Evolutionary conservation across 2,329 filamentous ascomycete species (phyloP).

Genomic region (Aspergillus quadrilineatus): DNA sequence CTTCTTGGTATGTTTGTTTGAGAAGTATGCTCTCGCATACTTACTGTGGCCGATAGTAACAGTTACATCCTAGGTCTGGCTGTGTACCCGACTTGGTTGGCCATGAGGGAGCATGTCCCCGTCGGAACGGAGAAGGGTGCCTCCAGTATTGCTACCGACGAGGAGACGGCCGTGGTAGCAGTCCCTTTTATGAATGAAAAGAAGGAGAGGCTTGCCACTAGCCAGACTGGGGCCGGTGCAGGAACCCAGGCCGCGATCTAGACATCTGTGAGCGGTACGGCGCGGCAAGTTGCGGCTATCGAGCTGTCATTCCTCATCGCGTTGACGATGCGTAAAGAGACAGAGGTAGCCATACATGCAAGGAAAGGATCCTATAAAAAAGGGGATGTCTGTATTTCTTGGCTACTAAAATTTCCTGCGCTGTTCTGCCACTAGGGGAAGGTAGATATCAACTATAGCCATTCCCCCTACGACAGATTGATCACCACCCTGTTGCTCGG

Average conservation of each 20-base stretch:
- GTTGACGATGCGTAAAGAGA: too few species aligned
- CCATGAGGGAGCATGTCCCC: neutral
- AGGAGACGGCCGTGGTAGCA: neutral
- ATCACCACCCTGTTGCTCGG: too few species aligned
- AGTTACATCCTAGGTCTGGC: neutral
- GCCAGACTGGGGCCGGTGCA: neutral
- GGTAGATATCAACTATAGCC: too few species aligned
- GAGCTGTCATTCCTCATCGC: too few species aligned
- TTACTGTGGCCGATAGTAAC: neutral
- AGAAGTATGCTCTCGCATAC: too few species aligned
- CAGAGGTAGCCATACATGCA: too few species aligned
- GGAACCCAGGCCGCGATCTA: neutral
- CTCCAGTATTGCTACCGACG: neutral
- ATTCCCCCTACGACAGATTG: too few species aligned
- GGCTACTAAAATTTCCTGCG: too few species aligned
- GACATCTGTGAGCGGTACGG: neutral
- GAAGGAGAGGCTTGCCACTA: neutral
- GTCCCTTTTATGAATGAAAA: neutral
- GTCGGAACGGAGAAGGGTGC: neutral
- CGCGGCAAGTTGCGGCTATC: too few species aligned
- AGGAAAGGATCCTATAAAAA: too few species aligned
- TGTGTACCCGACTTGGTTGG: neutral
- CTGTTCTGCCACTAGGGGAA: too few species aligned
- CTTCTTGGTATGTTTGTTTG: conserved; percentile 26
- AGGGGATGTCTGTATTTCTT: too few species aligned